Base-by-base conservation (phyloP, 441 rosid species). In the Populus hybrid region DNA sequence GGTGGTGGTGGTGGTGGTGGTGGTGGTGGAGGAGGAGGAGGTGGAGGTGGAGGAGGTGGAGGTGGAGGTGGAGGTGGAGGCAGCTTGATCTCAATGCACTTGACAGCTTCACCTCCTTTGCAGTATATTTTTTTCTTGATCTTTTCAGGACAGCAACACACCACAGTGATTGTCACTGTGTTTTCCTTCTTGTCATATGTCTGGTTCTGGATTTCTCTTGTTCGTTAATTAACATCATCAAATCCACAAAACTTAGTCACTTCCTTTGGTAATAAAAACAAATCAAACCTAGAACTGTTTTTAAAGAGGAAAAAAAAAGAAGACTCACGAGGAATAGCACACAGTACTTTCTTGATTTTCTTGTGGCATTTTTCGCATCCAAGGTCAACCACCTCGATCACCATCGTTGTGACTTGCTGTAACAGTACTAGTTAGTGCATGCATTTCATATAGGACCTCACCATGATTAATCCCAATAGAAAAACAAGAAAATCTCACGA, bases 181-280 rank as follows among this genome's bases (percentile, higher is more conserved):
- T 92, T 92, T 10, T 79, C 67, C 87, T 93, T 90, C 57, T 89
- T 91, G 77, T 94, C 95, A 70, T 84, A 90, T 4, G 38, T 8
- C 36, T 86, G 92, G 86, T 83, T 90, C 67, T 86, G 86, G 72
- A 94, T 88, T 85, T 94, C 97, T 94, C 79, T 89, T 87, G 91
- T 84, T 82, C 90, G 8, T 34, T 34, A 34, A 72, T 69, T 85
- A 38, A 38, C 42, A 38, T 8, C 42, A 38, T 38, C 42, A 38
- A 38, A 91, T 77, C 70, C 30, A 40, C 6, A 35, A 72, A 70
- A 79, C 90, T 89, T 82, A 93, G 88, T 85, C 78, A 70, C 78
- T 75, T 72, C 70, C 34, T 38, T 38, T 38, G 42, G 42, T 38
- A 38, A 38, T 9, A 9, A 63, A 59, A 59, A 59, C n/a, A 67